These are phyloP conservation scores for Dothidotthia symphoricarpi DNA, from an alignment of 2,329 filamentous ascomycete species.

Conservation along the genomic window DNA sequence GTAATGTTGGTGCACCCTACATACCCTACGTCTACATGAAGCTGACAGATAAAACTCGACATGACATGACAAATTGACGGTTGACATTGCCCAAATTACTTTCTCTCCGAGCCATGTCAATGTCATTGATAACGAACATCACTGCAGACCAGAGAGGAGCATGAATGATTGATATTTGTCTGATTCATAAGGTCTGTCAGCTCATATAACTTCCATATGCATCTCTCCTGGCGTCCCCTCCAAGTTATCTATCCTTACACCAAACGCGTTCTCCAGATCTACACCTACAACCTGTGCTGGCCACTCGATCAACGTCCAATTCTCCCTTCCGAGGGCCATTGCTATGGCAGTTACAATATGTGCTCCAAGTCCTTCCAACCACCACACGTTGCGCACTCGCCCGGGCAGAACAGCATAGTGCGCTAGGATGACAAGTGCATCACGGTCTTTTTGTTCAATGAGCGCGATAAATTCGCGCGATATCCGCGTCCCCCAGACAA, in stretches of 20 bases:
- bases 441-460: constrained; percentile 29
- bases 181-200: too few relatives aligned
- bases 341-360: constrained; percentile 36
- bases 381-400: constrained; percentile 36
- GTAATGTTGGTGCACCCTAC: too few relatives aligned
- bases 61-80: too few relatives aligned
- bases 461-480: constrained; percentile 31
- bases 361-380: constrained; percentile 35
- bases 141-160: too few relatives aligned
- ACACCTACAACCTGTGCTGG: constrained; percentile 30
- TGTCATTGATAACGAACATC: too few relatives aligned
- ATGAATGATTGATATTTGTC: too few relatives aligned
- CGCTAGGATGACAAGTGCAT: constrained; percentile 40
- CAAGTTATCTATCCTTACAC: constrained; percentile 17
- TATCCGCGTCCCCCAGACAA: constrained; percentile 32
- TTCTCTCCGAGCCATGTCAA: too few relatives aligned
- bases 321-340: constrained; percentile 31
- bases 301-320: constrained; percentile 34
- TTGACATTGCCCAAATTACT: too few relatives aligned
- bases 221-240: constrained; percentile 23
- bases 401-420: constrained; percentile 41
- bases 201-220: constrained; percentile 31
- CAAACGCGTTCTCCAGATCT: constrained; percentile 25
- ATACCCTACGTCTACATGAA: too few relatives aligned
- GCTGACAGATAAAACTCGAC: too few relatives aligned